These are phyloP conservation scores for Lasiosphaeria hispida DNA, from an alignment of 495 filamentous ascomycete species.

Conservation along the genomic window DNA sequence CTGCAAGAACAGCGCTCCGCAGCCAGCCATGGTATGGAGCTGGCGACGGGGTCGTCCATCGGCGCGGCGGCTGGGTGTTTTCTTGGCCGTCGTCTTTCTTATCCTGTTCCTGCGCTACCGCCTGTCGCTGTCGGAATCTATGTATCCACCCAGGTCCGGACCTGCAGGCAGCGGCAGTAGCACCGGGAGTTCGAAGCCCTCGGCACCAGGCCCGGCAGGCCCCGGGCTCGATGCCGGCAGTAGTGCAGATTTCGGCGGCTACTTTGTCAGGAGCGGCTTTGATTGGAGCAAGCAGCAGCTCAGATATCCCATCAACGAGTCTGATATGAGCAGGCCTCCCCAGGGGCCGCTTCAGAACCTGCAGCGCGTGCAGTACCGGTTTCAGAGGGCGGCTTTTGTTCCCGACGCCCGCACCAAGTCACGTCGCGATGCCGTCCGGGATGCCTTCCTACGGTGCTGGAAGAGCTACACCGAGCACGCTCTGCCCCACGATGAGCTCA, in stretches of 20 bases:
- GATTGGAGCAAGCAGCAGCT: conserved; percentile 11
- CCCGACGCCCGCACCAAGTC: not conserved
- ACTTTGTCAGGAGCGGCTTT: conserved; percentile 13
- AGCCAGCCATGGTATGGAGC: conserved; percentile 1
- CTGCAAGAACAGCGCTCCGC: not conserved
- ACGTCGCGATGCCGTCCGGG: conserved; percentile 7
- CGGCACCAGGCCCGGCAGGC: no score
- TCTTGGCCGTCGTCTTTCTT: conserved; percentile 1
- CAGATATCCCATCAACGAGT: conserved; percentile 4
- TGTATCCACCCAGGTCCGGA: not conserved
- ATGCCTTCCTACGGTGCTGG: conserved; percentile 47
- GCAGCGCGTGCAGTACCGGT: conserved; percentile 1
- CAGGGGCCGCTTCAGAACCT: conserved; percentile 4
- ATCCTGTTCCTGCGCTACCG: conserved; percentile 4
- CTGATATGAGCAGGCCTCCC: conserved; percentile 9
- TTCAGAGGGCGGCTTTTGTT: not conserved
- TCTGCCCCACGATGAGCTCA: conserved; percentile 79
- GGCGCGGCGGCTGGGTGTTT: not conserved
- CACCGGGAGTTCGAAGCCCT: not conserved
- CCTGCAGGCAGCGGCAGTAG: not conserved
- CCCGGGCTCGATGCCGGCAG: no score
- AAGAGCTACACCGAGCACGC: conserved; percentile 74
- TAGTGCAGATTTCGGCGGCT: not conserved
- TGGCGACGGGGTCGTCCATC: conserved; percentile 8
- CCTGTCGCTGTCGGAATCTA: not conserved